Base-by-base conservation (phyloP, 164 flowering plant genomes). In the Dillenia suffruticosa region DNA sequence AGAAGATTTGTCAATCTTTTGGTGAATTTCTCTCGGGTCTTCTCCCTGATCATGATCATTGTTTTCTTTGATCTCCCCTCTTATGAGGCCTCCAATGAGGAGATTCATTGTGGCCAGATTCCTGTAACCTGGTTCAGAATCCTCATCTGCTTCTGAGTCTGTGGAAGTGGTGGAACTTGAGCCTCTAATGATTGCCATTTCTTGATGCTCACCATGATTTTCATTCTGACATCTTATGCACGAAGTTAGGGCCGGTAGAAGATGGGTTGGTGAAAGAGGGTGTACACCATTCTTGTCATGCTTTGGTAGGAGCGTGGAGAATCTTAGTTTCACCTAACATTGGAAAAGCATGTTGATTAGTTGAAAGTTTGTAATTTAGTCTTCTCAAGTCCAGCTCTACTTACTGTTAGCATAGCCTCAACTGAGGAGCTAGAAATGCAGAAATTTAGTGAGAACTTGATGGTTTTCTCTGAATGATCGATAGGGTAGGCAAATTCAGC, bases 371-470 rank as follows among this genome's bases (percentile, higher is more conserved):
- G 32, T 26, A 26, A 26, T 26, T 26, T 26, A 26, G 52, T 15
- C 17, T 45, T 49, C 12, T 16, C 4, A 15, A 51, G 44, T 22
- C 48, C 5, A n/a, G 32, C 54, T 22, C 11, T 24, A 54, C 71
- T 67, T 63, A 72, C 71, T 15, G 51, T 68, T 44, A 72, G 64
- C 40, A 7, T 45, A 44, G 71, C 65, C 53, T 50, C 68, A 2
- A 13, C 17, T 8, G 58, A 67, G 40, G 54, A 49, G 11, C 64
- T 65, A 40, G 32, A n/a, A 40, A 59, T 44, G 44, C 59, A 50
- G 62, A 46, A 67, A 40, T 63, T 59, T 11, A 67, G 32, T 22
- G 75, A 71, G 46, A 72, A 16, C 22, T 63, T 49, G 57, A 67
- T 51, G 17, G 63, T 71, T 45, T 54, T 54, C 50, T 66, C 57